Evolutionary conservation across 2,329 filamentous ascomycete genomes (phyloP).

Genomic region (Penicillium hordei): DNA sequence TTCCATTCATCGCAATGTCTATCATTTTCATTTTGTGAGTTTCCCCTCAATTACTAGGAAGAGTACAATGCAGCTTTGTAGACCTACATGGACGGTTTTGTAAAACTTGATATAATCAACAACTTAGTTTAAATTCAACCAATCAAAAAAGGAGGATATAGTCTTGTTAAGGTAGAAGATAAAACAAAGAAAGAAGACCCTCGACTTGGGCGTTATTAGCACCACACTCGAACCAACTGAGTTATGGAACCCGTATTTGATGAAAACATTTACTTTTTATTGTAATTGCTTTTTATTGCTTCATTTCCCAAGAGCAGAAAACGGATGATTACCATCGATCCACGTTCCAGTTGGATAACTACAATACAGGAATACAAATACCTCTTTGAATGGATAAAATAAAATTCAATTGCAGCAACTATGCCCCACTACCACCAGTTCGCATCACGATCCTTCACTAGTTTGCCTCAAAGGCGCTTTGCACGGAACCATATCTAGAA

Average conservation of each 20-base stretch:
- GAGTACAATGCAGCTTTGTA: too few relatives aligned
- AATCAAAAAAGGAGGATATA: too few relatives aligned
- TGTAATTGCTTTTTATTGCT: too few relatives aligned
- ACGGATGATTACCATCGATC: too few relatives aligned
- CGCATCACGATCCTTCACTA: not conserved
- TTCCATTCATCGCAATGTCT: not conserved
- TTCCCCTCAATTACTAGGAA: not conserved
- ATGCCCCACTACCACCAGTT: not conserved
- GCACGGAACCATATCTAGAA: conserved; percentile 41
- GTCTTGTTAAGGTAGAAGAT: too few relatives aligned
- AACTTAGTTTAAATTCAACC: not conserved
- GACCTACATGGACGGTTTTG: not conserved
- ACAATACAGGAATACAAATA: not conserved
- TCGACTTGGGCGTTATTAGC: conserved; percentile 19
- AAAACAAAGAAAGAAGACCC: too few relatives aligned
- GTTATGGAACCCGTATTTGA: conserved; percentile 7
- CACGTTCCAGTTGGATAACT: too few relatives aligned
- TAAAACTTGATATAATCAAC: not conserved
- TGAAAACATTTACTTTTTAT: not conserved
- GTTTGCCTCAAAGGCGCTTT: conserved; percentile 36
- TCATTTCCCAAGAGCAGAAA: too few relatives aligned
- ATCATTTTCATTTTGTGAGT: not conserved
- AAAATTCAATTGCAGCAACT: not conserved
- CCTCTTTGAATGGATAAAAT: not conserved
- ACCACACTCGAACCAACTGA: conserved; percentile 18